Base-by-base conservation (phyloP, 176 grass and related monocot genomes). In the Paspalum vaginatum region DNA sequence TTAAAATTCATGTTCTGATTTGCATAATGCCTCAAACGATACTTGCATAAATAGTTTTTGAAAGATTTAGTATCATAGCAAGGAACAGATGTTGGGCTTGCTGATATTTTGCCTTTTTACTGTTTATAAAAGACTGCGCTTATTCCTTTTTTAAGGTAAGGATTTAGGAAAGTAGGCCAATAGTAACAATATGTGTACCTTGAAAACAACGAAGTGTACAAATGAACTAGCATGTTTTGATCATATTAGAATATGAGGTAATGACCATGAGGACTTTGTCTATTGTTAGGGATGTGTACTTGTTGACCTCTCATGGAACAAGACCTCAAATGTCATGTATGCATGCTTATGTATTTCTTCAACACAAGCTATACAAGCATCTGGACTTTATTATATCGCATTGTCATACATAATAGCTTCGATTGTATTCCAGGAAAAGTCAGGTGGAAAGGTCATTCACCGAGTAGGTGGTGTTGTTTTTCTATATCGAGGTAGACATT, bases 401-500 rank as follows among this genome's bases (percentile, higher is more conserved):
- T 16, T 47, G 32, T 52, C 25, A 56, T 60, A 75, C 38, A 26
- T 75, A 80, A 54, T 46, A 68, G 22, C 22, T 17, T 52, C 26
- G 43, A 38, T 48, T 76, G 17, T 63, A 71, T 90, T 85, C 57
- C 81, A 95, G 96, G 96, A 93, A 88, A 98, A 89, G 75, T 95
- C 92, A 57, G 73, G 86, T 20, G 96, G 96, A 70, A 95, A 95
- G 57, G 86, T 98, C 56, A 87, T 98, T 84, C 82, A 95, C 32
- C 63, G 86, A 86, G 70, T 81, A 43, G 96, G 92, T 46, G 96
- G 96, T 4, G 79, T 93, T 62, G 70, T 95, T 76, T 98, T 85
- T 69, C 83, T 95, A 57, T 95, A 93, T 55, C 82, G 90, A 80
- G 95, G 95, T 50, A 91, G 95, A 83, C 62, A 95, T 85, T 98